phyloP scores from a whole-genome alignment of 2,329 filamentous ascomycete genomes.

The Fusarium pseudonygamai region DNA sequence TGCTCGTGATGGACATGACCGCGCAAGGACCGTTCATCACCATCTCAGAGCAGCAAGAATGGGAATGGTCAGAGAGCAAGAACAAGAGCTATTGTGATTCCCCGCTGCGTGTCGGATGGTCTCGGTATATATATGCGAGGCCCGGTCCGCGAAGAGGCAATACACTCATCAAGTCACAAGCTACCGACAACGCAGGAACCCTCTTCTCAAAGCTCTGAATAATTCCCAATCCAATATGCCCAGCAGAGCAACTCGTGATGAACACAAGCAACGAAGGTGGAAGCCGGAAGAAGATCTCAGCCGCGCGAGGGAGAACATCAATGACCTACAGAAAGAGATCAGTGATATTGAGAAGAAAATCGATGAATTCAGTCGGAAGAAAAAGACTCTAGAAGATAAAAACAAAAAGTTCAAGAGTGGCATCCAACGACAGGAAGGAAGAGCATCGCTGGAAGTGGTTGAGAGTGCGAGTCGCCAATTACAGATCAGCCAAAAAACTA shows the following conservation, averaged over 20 bases:
- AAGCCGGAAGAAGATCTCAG: neutral
- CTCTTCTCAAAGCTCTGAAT: rapidly evolving
- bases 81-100: neutral
- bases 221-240: neutral
- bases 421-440: too few species aligned
- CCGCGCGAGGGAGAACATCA: neutral
- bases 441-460: too few species aligned
- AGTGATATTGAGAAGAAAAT: neutral
- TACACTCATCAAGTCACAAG: neutral
- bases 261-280: neutral
- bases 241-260: neutral
- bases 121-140: neutral
- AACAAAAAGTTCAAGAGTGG: too few species aligned
- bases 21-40: neutral
- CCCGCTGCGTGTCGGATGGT: too few species aligned
- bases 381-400: too few species aligned
- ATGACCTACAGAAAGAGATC: neutral
- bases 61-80: neutral
- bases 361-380: rapidly evolving
- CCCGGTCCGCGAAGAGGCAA: neutral
- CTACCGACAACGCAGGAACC: neutral
- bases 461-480: too few species aligned
- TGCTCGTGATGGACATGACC: neutral
- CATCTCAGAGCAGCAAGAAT: neutral
- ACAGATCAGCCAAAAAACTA: too few species aligned